Percentiles rank a stretch among this genome's conserved stretches.
phyloP scores from a whole-genome alignment of 2,329 filamentous ascomycete genomes.

The Alternaria panax region DNA sequence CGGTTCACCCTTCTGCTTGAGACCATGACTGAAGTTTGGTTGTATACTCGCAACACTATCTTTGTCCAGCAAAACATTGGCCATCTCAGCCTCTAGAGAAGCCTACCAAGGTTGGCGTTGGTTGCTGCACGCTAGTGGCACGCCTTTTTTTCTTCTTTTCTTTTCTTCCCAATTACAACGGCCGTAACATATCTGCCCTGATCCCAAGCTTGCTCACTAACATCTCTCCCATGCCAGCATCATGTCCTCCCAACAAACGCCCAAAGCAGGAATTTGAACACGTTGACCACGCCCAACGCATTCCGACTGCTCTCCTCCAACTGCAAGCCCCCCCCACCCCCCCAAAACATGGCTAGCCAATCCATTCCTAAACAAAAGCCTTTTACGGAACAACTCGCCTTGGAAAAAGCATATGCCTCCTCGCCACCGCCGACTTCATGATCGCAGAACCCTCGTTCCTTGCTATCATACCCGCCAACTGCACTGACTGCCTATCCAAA shows the following conservation, averaged over 20 bases:
- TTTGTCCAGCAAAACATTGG: neutral
- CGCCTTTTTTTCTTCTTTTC: no score
- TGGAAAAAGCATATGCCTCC: constrained; percentile 51
- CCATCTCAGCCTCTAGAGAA: neutral
- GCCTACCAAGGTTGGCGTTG: neutral
- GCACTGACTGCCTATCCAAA: constrained; percentile 46
- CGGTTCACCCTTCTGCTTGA: neutral
- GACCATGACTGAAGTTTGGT: neutral
- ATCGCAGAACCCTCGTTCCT: constrained; percentile 46
- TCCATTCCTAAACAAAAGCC: neutral
- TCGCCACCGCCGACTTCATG: constrained; percentile 59
- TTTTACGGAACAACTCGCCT: constrained; percentile 25
- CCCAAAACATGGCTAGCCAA: neutral
- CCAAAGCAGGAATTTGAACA: neutral
- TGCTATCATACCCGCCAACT: constrained; percentile 51
- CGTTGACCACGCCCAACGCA: neutral
- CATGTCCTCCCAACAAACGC: neutral
- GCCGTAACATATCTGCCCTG: neutral
- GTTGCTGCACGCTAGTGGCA: neutral
- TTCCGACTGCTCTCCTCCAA: neutral
- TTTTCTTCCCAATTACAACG: neutral
- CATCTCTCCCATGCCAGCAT: neutral
- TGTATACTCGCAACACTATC: neutral
- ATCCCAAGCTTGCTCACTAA: neutral
- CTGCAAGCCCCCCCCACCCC: no score